These are phyloP conservation scores for Paecilomyces dactylethromorphus DNA, from an alignment of 2,329 filamentous ascomycete genomes.

Conservation along the genomic window DNA sequence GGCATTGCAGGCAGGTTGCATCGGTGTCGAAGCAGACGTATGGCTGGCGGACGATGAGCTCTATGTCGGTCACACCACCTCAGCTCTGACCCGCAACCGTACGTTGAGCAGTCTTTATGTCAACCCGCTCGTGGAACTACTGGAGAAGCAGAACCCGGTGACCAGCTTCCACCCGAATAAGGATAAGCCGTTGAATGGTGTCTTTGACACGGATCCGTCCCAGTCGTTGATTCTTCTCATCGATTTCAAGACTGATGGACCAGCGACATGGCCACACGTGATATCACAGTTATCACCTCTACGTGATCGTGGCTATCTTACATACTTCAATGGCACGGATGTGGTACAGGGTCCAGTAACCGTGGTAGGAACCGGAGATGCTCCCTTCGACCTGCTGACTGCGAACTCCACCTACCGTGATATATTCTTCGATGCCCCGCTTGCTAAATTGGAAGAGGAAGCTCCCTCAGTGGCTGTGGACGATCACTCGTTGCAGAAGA, in stretches of 20 bases:
- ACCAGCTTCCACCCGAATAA: constrained; percentile 27
- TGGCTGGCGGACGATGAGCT: constrained; percentile 50
- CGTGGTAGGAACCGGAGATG: constrained; percentile 48
- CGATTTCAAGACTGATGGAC: constrained; percentile 43
- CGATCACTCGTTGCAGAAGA: not conserved
- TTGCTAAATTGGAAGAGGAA: constrained; percentile 31
- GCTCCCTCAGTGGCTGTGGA: constrained; percentile 1
- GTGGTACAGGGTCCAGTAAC: constrained; percentile 43
- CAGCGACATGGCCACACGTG: constrained; percentile 31
- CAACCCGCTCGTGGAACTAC: constrained; percentile 43
- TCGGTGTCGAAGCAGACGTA: constrained; percentile 52
- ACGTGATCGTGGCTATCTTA: constrained; percentile 44
- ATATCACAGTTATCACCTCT: constrained; percentile 40
- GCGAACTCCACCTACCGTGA: constrained; percentile 45
- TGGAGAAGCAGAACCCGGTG: constrained; percentile 44
- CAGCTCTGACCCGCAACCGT: constrained; percentile 38
- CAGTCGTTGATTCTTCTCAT: constrained; percentile 48
- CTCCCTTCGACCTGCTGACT: constrained; percentile 43
- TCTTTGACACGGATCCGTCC: constrained; percentile 45
- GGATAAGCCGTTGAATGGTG: constrained; percentile 33
- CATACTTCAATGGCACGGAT: constrained; percentile 42
- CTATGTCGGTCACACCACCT: constrained; percentile 48
- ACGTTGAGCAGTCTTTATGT: constrained; percentile 49
- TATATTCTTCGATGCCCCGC: constrained; percentile 51
- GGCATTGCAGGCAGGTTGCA: constrained; percentile 49